phyloP scores from a whole-genome alignment of 345 rosid genomes.

The Gossypium turneri region DNA sequence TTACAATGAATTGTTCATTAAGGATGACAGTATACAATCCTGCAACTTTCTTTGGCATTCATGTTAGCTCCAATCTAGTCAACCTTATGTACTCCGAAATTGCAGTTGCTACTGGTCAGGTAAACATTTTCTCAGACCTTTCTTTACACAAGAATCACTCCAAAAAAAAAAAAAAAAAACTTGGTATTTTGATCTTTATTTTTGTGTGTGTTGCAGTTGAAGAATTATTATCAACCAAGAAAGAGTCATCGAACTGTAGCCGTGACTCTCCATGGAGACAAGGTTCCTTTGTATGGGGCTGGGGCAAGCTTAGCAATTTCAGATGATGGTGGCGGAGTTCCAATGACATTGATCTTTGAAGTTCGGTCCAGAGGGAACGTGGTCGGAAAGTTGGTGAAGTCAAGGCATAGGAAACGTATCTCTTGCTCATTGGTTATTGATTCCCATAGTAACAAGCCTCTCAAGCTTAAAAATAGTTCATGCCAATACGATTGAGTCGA shows the following conservation, averaged over 20 bases:
- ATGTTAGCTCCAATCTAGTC: constrained; percentile 58
- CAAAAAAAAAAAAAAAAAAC: not conserved
- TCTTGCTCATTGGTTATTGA: constrained; percentile 56
- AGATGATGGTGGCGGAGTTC: constrained; percentile 41
- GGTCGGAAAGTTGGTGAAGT: constrained; percentile 69
- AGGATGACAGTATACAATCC: constrained; percentile 59
- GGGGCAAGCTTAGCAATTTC: constrained; percentile 48
- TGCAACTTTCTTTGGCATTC: constrained; percentile 78
- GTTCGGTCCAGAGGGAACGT: constrained; percentile 62
- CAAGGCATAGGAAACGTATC: constrained; percentile 44
- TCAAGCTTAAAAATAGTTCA: constrained; percentile 38
- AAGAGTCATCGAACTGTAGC: constrained; percentile 52
- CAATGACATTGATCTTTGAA: constrained; percentile 56
- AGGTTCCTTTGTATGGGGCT: constrained; percentile 78
- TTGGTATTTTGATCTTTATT: not conserved
- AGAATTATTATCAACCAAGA: constrained; percentile 71
- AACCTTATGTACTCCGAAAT: constrained; percentile 61
- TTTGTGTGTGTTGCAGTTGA: constrained; percentile 41
- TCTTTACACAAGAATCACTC: not conserved
- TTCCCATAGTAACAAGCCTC: constrained; percentile 43
- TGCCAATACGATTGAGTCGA: constrained; percentile 32
- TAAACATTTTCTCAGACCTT: constrained; percentile 19
- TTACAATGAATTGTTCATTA: constrained; percentile 60
- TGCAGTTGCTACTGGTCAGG: constrained; percentile 68
- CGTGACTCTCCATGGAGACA: constrained; percentile 44